Evolutionary conservation across 768 basidiomycete species (phyloP), one percentile per base, ranked within the genome.

Genomic region (Aureoboletus auriporus): DNA sequence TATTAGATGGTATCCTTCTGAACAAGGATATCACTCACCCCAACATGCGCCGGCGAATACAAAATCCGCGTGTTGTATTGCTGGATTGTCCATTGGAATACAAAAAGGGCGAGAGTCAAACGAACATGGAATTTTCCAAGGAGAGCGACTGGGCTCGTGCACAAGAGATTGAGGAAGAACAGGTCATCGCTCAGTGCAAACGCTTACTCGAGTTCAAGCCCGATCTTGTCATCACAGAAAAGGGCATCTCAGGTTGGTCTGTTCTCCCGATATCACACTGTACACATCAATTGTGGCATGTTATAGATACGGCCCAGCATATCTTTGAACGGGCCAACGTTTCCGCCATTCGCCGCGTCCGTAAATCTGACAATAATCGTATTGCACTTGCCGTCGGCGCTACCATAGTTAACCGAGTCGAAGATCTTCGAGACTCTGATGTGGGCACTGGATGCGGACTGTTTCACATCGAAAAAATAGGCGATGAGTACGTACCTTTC

Each of bases 21-120:
- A 99, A 98, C 81, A 98, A 99, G 76, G 96, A 98, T 65, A 89
- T 99, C 59, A 96, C 93, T 0, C 96, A 98, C 69, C 94, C 96
- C 9, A 84, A 89, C 57, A 99, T 98, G 96, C 75, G 95, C 46
- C 69, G 96, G 48, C 75, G 92, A 56, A 98, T 98, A 66, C 79
- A 75, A 52, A 89, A 91, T 55, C 96, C 95, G 4, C 72, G 94
- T 11, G 88, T 99, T 42, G 72, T 98, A 20, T 69, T 98, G 35
- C 72, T 98, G 35, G 93, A 96, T 67, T 98, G 94, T 67, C 93
- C 94, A 9, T 71, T 97, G 48, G 95, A 98, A 72, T 98, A 99
- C 74, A 99, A 98, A 74, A 98, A 98, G 76, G 95, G 95, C 26
- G 96, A 98, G 74, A 83, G 79, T 48, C 96, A 99, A 71, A 98